These are phyloP conservation scores for Penicillium herquei DNA, from an alignment of 495 filamentous ascomycete species.

Conservation along the genomic window DNA sequence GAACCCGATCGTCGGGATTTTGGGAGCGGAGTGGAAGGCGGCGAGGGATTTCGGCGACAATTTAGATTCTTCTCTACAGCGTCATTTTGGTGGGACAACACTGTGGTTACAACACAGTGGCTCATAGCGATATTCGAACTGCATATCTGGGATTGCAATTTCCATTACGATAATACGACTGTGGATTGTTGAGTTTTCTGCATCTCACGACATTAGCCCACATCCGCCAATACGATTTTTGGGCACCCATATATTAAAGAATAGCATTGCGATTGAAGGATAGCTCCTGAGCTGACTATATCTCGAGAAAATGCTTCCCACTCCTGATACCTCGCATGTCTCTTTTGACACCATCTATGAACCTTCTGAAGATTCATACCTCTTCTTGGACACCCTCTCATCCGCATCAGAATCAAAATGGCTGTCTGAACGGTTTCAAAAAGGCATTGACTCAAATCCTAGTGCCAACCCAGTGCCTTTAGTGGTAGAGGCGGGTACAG, in stretches of 20 bases:
- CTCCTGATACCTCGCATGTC: slow-evolving; percentile 87
- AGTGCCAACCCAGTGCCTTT: slow-evolving; percentile 50
- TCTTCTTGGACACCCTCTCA: slow-evolving; percentile 93
- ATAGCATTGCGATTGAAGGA: no score
- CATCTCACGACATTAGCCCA: not conserved
- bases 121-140: slow-evolving; percentile 3
- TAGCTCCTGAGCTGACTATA: no score
- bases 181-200: not conserved
- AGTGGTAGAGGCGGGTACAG: slow-evolving; percentile 83
- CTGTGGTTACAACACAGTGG: no score
- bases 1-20: slow-evolving; percentile 2
- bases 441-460: slow-evolving; percentile 5
- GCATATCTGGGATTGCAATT: not conserved
- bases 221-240: no score
- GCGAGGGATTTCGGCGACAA: slow-evolving; percentile 8
- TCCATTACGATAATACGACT: no score
- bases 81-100: no score
- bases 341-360: slow-evolving; percentile 84
- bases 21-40: slow-evolving; percentile 22
- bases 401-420: slow-evolving; percentile 67
- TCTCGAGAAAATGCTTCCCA: slow-evolving; percentile 69
- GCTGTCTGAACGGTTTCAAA: slow-evolving; percentile 56
- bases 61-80: no score
- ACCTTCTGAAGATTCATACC: slow-evolving; percentile 90
- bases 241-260: no score